These are phyloP conservation scores for Oryza glaberrima DNA, from an alignment of 176 grass and related monocot species.

Conservation along the genomic window DNA sequence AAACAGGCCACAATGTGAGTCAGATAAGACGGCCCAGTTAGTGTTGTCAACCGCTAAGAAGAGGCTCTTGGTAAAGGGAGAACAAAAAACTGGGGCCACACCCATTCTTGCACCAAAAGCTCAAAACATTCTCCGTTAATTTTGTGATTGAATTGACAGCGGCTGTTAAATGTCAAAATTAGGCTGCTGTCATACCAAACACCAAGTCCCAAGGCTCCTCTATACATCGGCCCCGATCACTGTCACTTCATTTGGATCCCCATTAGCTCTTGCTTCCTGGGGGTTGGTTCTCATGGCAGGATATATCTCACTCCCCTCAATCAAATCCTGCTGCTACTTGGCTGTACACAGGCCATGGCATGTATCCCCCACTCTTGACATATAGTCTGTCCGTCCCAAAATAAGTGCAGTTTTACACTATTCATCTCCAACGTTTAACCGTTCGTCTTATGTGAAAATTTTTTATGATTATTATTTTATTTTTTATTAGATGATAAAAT, in stretches of 20 bases:
- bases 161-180: constrained; percentile 33
- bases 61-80: neutral
- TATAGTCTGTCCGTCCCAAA: neutral
- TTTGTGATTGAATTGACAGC: constrained; percentile 31
- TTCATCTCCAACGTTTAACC: too few relatives aligned
- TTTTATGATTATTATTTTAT: too few relatives aligned
- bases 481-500: too few relatives aligned
- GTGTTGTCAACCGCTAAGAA: constrained; percentile 28
- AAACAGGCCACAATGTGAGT: constrained; percentile 32
- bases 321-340: constrained; percentile 45
- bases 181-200: constrained; percentile 31
- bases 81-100: neutral
- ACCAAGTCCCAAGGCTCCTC: constrained; percentile 43
- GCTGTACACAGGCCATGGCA: constrained; percentile 22
- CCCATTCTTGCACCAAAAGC: constrained; percentile 23
- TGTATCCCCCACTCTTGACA: constrained; percentile 33
- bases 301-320: constrained; percentile 37
- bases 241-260: constrained; percentile 20
- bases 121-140: constrained; percentile 39
- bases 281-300: constrained; percentile 32
- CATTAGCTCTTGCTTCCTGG: constrained; percentile 51
- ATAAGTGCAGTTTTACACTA: too few relatives aligned
- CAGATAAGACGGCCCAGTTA: constrained; percentile 36
- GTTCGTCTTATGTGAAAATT: too few relatives aligned
- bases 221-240: constrained; percentile 2